A percentile compares a stretch with the other conserved stretches of the same genome.
phyloP scores from a whole-genome alignment of 139 green algal species.

The Pleodorina starrii region DNA sequence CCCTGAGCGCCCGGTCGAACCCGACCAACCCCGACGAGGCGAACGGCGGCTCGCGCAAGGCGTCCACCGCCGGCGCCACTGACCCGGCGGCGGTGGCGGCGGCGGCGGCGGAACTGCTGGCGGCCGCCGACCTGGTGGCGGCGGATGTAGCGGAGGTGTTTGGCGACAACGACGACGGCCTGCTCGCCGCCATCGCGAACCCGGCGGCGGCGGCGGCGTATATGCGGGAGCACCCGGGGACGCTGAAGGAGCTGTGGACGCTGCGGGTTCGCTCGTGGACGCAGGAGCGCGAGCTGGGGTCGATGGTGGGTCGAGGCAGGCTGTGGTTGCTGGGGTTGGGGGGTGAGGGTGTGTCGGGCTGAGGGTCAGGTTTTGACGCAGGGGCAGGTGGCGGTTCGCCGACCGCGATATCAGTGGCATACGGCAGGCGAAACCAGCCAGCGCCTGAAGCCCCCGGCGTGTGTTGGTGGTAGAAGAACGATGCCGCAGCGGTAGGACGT shows the following conservation, averaged over 20 bases:
- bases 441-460: too few relatives aligned
- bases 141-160: neutral
- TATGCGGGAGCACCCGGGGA: slow-evolving; percentile 26
- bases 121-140: neutral
- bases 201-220: neutral
- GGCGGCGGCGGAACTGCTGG: slow-evolving; percentile 4
- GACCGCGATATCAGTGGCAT: too few relatives aligned
- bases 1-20: neutral
- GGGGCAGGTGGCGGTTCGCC: too few relatives aligned
- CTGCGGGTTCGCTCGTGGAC: slow-evolving; percentile 12
- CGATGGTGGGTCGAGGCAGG: slow-evolving; percentile 14
- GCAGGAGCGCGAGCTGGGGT: slow-evolving; percentile 21
- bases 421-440: too few relatives aligned
- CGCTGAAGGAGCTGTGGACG: slow-evolving; percentile 43
- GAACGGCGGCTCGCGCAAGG: neutral
- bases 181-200: slow-evolving; percentile 4
- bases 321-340: too few relatives aligned
- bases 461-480: too few relatives aligned
- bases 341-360: too few relatives aligned
- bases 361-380: too few relatives aligned
- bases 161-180: neutral
- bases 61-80: neutral
- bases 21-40: neutral
- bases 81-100: neutral
- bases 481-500: too few relatives aligned